phyloP scores from a whole-genome alignment of 116 monocot genomes.

The Posidonia oceanica region DNA sequence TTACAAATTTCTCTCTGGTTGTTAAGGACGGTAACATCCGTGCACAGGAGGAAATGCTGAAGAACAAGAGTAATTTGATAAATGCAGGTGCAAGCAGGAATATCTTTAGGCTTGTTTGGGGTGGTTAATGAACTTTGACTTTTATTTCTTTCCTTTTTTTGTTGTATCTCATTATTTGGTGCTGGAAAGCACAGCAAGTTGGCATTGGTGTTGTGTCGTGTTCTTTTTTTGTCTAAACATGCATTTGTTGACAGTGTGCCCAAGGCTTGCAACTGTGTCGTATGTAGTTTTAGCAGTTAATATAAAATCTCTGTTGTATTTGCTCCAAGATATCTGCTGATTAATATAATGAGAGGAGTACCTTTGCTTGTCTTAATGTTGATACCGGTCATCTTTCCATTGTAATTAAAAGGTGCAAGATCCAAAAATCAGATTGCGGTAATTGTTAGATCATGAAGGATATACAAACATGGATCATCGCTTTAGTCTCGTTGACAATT shows the following conservation, averaged over 20 bases:
- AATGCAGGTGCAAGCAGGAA: conserved; percentile 58
- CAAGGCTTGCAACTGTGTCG: neutral
- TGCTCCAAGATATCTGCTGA: too few species aligned
- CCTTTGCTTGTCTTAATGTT: neutral
- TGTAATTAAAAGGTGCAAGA: too few species aligned
- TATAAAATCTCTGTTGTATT: neutral
- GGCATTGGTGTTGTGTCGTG: neutral
- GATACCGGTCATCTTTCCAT: too few species aligned
- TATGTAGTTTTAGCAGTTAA: neutral
- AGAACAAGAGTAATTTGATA: conserved; percentile 36
- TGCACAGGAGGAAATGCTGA: conserved; percentile 84
- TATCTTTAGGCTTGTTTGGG: conserved; percentile 84
- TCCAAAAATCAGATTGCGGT: too few species aligned
- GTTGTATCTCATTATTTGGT: neutral
- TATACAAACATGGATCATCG: too few species aligned
- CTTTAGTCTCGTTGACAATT: too few species aligned
- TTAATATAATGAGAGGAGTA: neutral
- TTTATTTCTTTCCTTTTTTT: neutral
- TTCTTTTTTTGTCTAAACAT: neutral
- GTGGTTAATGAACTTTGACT: neutral
- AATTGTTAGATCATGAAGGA: too few species aligned
- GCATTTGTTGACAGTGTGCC: neutral
- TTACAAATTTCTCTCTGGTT: neutral
- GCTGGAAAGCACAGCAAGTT: neutral
- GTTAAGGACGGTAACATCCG: conserved; percentile 50